A percentile compares a stretch with the other conserved stretches of the same genome.
Conservation (phyloP, 129 eudicot genomes). For the Deinandra increscens region DNA sequence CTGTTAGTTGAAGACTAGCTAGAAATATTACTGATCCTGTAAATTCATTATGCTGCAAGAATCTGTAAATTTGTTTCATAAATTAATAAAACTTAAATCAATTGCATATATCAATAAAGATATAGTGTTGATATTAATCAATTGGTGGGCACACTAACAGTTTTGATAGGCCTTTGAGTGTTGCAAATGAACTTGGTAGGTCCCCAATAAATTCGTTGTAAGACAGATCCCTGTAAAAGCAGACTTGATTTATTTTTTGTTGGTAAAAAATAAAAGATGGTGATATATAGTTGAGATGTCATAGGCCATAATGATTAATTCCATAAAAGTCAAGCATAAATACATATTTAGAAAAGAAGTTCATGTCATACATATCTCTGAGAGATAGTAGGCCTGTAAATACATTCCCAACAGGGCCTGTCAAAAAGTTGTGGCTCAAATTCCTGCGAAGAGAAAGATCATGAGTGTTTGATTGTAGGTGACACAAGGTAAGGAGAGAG, state of each 20-base stretch:
- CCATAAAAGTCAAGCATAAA: neutral
- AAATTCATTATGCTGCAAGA: constrained; percentile 66
- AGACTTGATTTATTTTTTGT: constrained; percentile 7
- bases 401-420: constrained; percentile 75
- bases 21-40: constrained; percentile 85
- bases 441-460: constrained; percentile 55
- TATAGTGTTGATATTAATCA: neutral
- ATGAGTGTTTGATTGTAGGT: constrained; percentile 20
- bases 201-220: constrained; percentile 76
- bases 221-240: constrained; percentile 74
- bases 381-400: constrained; percentile 60
- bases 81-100: neutral
- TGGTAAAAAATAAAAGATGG: neutral
- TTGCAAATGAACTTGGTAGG: constrained; percentile 72
- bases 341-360: constrained; percentile 21
- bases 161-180: constrained; percentile 56
- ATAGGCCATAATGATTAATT: neutral
- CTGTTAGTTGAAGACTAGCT: constrained; percentile 65
- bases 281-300: constrained; percentile 8
- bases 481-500: neutral
- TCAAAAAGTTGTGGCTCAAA: constrained; percentile 75
- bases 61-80: constrained; percentile 47
- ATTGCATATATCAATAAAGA: neutral
- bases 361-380: constrained; percentile 59
- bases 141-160: constrained; percentile 52